Percentiles rank a stretch among this genome's conserved stretches.
Conservation (phyloP, 2,329 filamentous ascomycete species). For the Pseudogymnoascus verrucosus region DNA sequence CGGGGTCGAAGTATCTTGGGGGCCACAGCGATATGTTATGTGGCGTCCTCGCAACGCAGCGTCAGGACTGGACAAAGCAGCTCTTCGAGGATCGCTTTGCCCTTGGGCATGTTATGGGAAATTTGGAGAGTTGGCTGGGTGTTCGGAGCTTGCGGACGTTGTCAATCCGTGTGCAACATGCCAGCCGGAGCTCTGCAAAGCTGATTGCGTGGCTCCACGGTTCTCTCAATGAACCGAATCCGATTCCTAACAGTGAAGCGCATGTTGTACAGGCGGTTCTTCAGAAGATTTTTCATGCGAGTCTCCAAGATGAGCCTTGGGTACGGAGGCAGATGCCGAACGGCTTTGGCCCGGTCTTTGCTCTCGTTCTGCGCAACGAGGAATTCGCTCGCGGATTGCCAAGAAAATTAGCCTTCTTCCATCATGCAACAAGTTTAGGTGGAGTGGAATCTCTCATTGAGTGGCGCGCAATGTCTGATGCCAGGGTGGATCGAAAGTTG, state of each 20-base stretch:
- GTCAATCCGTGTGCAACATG: conserved; percentile 70
- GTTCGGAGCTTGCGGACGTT: conserved; percentile 79
- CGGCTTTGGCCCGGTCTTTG: conserved; percentile 85
- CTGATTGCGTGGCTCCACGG: conserved; percentile 64
- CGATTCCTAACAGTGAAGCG: conserved; percentile 27
- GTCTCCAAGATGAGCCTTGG: conserved; percentile 70
- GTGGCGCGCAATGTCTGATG: conserved; percentile 88
- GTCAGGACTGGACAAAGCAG: conserved; percentile 49
- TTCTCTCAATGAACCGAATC: conserved; percentile 16
- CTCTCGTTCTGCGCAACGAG: conserved; percentile 56
- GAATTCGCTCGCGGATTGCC: conserved; percentile 61
- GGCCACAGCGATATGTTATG: conserved; percentile 92
- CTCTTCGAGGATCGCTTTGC: conserved; percentile 64
- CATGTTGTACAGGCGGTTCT: conserved; percentile 47
- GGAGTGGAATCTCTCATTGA: conserved; percentile 95
- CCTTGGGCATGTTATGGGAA: conserved; percentile 82
- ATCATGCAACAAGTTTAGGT: conserved; percentile 89
- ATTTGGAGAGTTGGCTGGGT: conserved; percentile 85
- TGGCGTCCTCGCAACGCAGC: conserved; percentile 65
- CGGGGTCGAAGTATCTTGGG: conserved; percentile 91
- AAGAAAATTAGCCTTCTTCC: conserved; percentile 72
- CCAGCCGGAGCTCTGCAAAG: conserved; percentile 60
- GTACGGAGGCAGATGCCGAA: conserved; percentile 80
- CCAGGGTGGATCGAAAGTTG: conserved; percentile 60
- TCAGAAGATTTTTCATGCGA: conserved; percentile 63